Evolutionary conservation across 176 grass and related monocot species (phyloP).

Genomic region (Coix lacrymajobi): DNA sequence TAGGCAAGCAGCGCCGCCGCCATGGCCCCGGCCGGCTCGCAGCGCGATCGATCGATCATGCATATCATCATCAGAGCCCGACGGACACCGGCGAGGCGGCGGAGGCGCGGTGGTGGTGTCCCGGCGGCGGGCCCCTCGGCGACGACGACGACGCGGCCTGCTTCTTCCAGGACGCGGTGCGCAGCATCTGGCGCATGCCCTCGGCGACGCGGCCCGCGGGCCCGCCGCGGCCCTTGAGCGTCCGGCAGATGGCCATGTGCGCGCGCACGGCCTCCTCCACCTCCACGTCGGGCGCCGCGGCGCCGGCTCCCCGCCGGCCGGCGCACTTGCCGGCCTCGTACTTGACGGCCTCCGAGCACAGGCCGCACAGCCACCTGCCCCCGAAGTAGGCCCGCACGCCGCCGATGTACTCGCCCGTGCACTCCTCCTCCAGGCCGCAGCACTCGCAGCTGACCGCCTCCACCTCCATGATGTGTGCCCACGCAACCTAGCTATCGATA

Average conservation of each 20-base stretch:
- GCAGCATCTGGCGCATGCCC: slow-evolving; percentile 81
- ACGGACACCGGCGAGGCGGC: neutral
- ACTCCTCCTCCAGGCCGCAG: slow-evolving; percentile 81
- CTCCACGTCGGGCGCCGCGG: neutral
- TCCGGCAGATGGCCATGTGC: slow-evolving; percentile 75
- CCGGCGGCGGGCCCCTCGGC: neutral
- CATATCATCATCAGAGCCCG: neutral
- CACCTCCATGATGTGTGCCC: slow-evolving; percentile 1
- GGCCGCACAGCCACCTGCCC: slow-evolving; percentile 76
- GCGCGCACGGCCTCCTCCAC: slow-evolving; percentile 61
- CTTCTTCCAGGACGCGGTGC: slow-evolving; percentile 32
- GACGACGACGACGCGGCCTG: neutral
- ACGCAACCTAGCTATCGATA: no score
- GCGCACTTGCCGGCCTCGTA: slow-evolving; percentile 58
- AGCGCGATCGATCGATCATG: no score
- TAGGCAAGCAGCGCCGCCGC: neutral
- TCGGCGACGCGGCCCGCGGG: slow-evolving; percentile 64
- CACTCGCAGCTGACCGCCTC: slow-evolving; percentile 68
- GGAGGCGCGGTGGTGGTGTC: neutral
- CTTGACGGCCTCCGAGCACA: slow-evolving; percentile 73
- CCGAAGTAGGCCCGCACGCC: slow-evolving; percentile 48
- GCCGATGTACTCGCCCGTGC: slow-evolving; percentile 62
- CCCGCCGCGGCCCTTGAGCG: slow-evolving; percentile 30
- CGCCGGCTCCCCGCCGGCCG: neutral
- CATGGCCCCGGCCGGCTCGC: no score